Base-by-base conservation (phyloP, 2,329 filamentous ascomycete genomes). In the Colletotrichum truncatum region DNA sequence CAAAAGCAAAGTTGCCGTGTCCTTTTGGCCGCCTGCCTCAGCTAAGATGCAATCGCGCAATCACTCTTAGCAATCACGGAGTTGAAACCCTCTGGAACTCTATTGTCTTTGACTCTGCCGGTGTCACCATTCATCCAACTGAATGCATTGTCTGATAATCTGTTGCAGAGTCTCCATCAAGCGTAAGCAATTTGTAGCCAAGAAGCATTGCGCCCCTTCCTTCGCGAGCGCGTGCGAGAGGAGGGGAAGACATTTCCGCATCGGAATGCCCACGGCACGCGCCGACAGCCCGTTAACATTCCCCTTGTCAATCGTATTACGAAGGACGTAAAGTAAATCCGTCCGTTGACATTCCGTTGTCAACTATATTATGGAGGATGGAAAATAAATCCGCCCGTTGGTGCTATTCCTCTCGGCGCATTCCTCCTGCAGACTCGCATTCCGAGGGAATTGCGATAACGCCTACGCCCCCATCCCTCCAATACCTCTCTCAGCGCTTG, bases 31-130 rank as follows among this genome's bases (percentile, higher is more conserved):
- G 45, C 9, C 32, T 23, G 46, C 23, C 26, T n/a, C 3, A 49
- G 53, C 60, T 51, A 26, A 23, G 28, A 34, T 7, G 7, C 43
- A 55, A 49, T 65, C 16, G 49, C 51, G 36, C 62, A 46, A 56
- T 62, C 26, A 21, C 23, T 21, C 21, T 14, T 4, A 28, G n/a
- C 43, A 43, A 62, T 55, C 9, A 62, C 43, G 25, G 34, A 62
- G 39, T 36, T 45, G 57, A 56, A 65, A 65, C 62, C 46, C 62
- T 56, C 11, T 26, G 28, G 26, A 55, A 51, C 49, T 65, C 30
- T 62, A 46, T 39, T 30, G 23, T 8, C 49, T 39, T 23, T 49
- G 61, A 34, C 48, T 54, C 26, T 53, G 38, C 26, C 2, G 36
- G 11, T 39, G 14, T 23, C 34, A 18, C 30, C 51, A 14, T 49